phyloP scores from a whole-genome alignment of 208 protist genomes.

The Leishmania major region DNA sequence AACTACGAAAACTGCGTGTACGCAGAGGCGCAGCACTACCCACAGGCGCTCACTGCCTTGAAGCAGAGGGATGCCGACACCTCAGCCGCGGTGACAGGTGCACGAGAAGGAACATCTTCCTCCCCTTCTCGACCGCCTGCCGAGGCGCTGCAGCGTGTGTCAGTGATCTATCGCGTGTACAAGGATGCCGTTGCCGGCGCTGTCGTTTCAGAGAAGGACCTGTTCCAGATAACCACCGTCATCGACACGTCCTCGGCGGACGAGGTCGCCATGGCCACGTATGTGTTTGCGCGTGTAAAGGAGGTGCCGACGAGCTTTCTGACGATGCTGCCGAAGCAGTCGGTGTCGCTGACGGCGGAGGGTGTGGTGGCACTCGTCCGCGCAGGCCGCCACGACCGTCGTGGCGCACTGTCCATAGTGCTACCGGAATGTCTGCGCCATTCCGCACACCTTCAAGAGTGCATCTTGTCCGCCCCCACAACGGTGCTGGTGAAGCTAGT shows the following conservation, averaged over 20 bases:
- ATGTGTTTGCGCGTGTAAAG: constrained; percentile 18
- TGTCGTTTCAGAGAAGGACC: constrained; percentile 28
- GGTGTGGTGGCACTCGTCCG: constrained; percentile 47
- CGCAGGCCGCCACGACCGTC: constrained; percentile 34
- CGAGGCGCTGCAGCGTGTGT: constrained; percentile 22
- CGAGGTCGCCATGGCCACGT: constrained; percentile 23
- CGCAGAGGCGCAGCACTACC: constrained; percentile 20
- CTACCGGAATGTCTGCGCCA: constrained; percentile 8
- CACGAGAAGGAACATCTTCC: not conserved
- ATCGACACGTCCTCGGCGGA: constrained; percentile 15
- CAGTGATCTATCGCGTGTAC: constrained; percentile 17
- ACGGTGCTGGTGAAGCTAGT: constrained; percentile 32
- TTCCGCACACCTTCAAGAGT: constrained; percentile 1
- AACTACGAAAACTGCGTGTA: constrained; percentile 25
- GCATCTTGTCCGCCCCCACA: constrained; percentile 25
- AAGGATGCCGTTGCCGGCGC: constrained; percentile 9
- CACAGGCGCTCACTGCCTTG: constrained; percentile 14
- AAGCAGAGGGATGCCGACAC: not conserved
- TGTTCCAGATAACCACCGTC: constrained; percentile 21
- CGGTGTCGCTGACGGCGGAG: constrained; percentile 15
- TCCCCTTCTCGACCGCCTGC: not conserved
- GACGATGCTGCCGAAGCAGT: not conserved
- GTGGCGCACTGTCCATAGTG: constrained; percentile 26
- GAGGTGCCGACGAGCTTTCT: constrained; percentile 20
- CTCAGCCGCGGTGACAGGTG: not conserved